Conservation (phyloP, 1,284 basidiomycete species). For the Trichosporon faecale region DNA sequence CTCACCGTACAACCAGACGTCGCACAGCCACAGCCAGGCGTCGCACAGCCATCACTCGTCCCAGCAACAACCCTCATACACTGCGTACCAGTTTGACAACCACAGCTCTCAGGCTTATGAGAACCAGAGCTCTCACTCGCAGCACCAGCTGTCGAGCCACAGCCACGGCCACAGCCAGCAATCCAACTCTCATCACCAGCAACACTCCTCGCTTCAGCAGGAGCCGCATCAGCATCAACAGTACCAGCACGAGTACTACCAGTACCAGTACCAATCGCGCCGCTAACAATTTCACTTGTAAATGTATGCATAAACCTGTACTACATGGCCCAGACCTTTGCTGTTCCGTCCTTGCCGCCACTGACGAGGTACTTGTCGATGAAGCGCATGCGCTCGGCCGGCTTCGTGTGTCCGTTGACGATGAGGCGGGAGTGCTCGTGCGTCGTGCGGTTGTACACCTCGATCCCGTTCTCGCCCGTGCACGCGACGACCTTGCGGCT, state of each 20-base stretch:
- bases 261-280: background rate
- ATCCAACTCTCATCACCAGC: background rate
- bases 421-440: slow-evolving; percentile 78
- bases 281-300: background rate
- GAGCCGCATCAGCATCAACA: background rate
- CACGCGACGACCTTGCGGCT: slow-evolving; percentile 89
- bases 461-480: slow-evolving; percentile 88
- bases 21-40: background rate
- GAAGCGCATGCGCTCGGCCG: slow-evolving; percentile 85
- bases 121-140: background rate
- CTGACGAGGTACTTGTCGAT: slow-evolving; percentile 95
- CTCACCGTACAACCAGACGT: background rate
- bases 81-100: background rate
- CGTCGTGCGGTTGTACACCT: slow-evolving; percentile 95
- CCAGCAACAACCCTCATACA: background rate
- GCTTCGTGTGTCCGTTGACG: slow-evolving; percentile 87
- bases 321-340: slow-evolving; percentile 95
- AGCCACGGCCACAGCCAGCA: background rate
- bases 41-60: background rate
- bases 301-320: background rate
- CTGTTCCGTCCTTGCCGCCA: slow-evolving; percentile 78
- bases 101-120: background rate
- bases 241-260: background rate
- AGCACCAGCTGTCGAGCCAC: background rate
- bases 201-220: background rate